Evolutionary conservation across 2,329 filamentous ascomycete genomes (phyloP).

Genomic region (Arthrobotrys conoides): DNA sequence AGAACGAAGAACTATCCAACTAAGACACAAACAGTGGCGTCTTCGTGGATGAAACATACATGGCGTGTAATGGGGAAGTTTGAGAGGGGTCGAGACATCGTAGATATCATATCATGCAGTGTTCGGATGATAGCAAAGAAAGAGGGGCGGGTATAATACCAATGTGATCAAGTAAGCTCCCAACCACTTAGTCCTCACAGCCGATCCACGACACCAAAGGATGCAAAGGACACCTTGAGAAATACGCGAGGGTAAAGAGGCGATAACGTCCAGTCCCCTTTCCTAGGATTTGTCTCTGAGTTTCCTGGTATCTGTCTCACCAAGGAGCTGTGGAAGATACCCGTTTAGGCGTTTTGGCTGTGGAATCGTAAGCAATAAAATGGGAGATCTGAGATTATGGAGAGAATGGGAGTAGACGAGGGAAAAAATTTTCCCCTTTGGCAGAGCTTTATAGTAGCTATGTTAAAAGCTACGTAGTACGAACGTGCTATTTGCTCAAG

Average conservation of each 20-base stretch:
- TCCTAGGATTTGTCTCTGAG: constrained; percentile 36
- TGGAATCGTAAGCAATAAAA: constrained; percentile 54
- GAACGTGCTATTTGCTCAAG: constrained; percentile 52
- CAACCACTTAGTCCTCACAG: constrained; percentile 32
- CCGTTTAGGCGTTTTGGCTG: constrained; percentile 39
- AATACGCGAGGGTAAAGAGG: constrained; percentile 29
- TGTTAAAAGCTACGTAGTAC: constrained; percentile 48
- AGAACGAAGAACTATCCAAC: constrained; percentile 20
- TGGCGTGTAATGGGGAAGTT: constrained; percentile 28
- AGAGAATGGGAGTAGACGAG: constrained; percentile 54
- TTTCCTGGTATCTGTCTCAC: constrained; percentile 53
- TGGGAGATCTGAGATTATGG: constrained; percentile 27
- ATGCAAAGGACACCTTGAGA: constrained; percentile 39
- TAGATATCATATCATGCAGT: constrained; percentile 55
- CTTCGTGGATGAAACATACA: constrained; percentile 49
- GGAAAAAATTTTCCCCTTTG: constrained; percentile 59
- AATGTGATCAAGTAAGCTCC: constrained; percentile 50
- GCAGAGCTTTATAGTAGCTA: constrained; percentile 61
- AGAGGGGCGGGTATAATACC: constrained; percentile 60
- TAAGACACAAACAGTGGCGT: constrained; percentile 37
- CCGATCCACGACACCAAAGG: constrained; percentile 40
- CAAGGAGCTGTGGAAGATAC: constrained; percentile 39
- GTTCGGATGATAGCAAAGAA: constrained; percentile 60
- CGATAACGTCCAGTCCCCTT: constrained; percentile 27
- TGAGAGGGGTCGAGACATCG: constrained; percentile 37